Evolutionary conservation across 768 basidiomycete species (phyloP), one percentile per base, ranked within the genome.

Genomic region (Leucocoprinus birnbaumii): DNA sequence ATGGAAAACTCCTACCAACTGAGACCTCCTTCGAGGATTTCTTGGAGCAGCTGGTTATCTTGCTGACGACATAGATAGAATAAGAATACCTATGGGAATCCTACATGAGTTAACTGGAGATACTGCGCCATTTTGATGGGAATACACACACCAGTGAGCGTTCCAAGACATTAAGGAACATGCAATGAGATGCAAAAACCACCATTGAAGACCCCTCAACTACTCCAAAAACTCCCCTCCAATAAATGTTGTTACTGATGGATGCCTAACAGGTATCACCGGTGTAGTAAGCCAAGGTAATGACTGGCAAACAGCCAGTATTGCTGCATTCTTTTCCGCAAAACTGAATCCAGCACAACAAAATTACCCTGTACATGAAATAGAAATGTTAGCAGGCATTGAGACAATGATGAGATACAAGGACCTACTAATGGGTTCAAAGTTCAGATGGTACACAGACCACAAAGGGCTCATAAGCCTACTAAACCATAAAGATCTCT

Each of bases 361-460:
- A 19, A 75, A 75, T 38, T 75, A 76, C 34, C 63, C 71, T 1
- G 69, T 71, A 0, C 74, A 75, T 24, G 71, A 76, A 48, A 68
- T 70, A 6, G 72, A 77, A 31, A 61, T 76, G 59, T 50, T 76
- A 0, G 71, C 70, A 0, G 69, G 70, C 0, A 59, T 76, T 0
- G 71, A 75, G 35, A 66, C 69, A 0, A 67, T 75, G 67, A 55
- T 69, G 3, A 35, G 63, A 0, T 65, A 68, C 24, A 35, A 58
- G 0, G 66, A 70, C 35, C 59, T 72, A 2, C 40, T 76, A 1
- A 67, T 66, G 25, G 75, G 73, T 0, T 58, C 50, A 0, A 43
- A 37, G 0, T 74, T 76, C 34, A 43, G 43, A 0, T 69, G 69
- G 62, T 25, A 64, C 2, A 73, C 68, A 0, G 72, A 76, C 21